Evolutionary conservation across 495 filamentous ascomycete species (phyloP).

Genomic region (Neurospora discreta): DNA sequence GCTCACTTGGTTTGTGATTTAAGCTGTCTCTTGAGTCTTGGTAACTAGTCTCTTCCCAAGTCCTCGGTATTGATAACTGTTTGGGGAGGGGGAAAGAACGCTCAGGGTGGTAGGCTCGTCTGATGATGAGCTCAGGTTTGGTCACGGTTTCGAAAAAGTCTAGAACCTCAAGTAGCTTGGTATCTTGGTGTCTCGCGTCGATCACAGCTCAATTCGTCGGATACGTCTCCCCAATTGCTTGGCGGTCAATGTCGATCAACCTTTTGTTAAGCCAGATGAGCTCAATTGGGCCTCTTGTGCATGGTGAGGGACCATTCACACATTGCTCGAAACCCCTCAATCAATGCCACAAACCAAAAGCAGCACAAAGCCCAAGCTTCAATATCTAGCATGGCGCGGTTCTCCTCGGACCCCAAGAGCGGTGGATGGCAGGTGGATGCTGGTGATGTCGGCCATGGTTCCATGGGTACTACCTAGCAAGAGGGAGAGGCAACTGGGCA

Average conservation of each 20-base stretch:
- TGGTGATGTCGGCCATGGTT: too few relatives aligned
- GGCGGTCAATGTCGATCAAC: neutral
- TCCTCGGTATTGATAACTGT: neutral
- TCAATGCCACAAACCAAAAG: neutral
- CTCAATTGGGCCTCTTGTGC: neutral
- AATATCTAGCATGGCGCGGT: neutral
- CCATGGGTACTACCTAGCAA: neutral
- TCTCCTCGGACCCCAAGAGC: neutral
- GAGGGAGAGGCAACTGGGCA: neutral
- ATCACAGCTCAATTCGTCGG: neutral
- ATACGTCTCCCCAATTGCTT: neutral
- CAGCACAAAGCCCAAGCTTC: neutral
- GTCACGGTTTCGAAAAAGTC: neutral
- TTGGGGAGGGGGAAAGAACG: too few relatives aligned
- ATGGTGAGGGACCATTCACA: neutral
- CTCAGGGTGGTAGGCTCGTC: neutral
- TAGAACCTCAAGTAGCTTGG: neutral
- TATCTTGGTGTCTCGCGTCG: neutral
- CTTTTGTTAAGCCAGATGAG: neutral
- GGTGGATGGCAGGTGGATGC: too few relatives aligned
- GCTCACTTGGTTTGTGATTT: too few relatives aligned
- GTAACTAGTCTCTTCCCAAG: neutral
- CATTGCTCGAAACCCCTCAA: neutral
- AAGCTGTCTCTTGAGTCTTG: neutral
- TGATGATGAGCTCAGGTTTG: neutral